phyloP scores from a whole-genome alignment of 2,329 filamentous ascomycete genomes.

The Nemania bipapillata region DNA sequence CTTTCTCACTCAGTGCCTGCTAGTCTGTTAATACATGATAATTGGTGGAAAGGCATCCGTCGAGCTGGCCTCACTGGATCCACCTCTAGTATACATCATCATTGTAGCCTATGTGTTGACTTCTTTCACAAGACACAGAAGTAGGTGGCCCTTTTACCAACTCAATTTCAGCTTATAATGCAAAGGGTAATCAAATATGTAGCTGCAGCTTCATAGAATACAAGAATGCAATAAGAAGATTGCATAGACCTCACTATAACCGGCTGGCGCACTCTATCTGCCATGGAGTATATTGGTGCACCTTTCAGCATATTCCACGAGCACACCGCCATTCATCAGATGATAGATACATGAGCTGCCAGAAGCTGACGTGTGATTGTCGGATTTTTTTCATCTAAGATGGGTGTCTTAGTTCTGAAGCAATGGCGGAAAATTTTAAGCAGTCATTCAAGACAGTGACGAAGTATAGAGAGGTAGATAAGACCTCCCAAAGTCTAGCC shows the following conservation, averaged over 20 bases:
- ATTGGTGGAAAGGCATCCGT: slow-evolving; percentile 25
- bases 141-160: background rate
- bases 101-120: background rate
- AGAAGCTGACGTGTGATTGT: slow-evolving; percentile 7
- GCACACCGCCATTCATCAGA: slow-evolving; percentile 5
- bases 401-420: background rate
- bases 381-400: background rate
- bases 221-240: background rate
- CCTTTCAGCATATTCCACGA: slow-evolving; percentile 1
- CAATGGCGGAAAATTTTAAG: background rate
- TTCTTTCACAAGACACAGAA: slow-evolving; percentile 1
- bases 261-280: background rate
- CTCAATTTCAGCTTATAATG: background rate
- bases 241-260: background rate
- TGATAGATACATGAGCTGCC: slow-evolving; percentile 1
- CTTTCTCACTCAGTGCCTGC: slow-evolving; percentile 9
- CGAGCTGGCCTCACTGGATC: slow-evolving; percentile 13
- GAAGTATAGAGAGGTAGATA: background rate
- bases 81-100: slow-evolving; percentile 4
- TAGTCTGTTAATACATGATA: background rate
- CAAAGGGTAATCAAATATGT: background rate
- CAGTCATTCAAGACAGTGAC: background rate
- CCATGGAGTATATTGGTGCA: slow-evolving; percentile 1
- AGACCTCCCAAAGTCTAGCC: background rate
- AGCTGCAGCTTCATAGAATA: background rate